A percentile compares a stretch with the other conserved stretches of the same genome.
These are phyloP conservation scores for Heterobasidion parviporum DNA, from an alignment of 1,284 basidiomycete species.

Conservation along the genomic window DNA sequence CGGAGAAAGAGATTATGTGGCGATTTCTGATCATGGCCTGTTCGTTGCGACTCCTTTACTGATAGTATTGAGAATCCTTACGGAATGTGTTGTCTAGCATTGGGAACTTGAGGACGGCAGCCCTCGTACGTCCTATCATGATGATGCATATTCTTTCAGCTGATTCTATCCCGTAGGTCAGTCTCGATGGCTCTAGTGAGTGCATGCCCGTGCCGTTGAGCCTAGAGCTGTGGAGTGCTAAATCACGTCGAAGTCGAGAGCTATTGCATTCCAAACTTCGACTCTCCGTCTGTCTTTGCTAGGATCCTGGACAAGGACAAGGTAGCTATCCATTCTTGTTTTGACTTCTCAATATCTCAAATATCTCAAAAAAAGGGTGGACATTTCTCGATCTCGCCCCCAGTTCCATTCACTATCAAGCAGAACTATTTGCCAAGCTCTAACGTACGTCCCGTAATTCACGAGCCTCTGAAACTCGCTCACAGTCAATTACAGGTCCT, in stretches of 20 bases:
- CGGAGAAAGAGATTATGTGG: slow-evolving; percentile 41
- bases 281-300: slow-evolving; percentile 87
- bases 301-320: slow-evolving; percentile 81
- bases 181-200: slow-evolving; percentile 73
- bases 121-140: slow-evolving; percentile 37
- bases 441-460: slow-evolving; percentile 44
- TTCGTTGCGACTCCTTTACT: slow-evolving; percentile 23
- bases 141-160: neutral
- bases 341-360: neutral
- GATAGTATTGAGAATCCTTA: neutral
- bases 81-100: slow-evolving; percentile 36
- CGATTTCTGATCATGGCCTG: slow-evolving; percentile 68
- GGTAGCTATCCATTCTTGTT: slow-evolving; percentile 19
- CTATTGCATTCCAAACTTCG: slow-evolving; percentile 89
- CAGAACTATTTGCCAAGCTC: slow-evolving; percentile 85
- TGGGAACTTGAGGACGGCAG: slow-evolving; percentile 74
- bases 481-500: slow-evolving; percentile 39
- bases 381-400: slow-evolving; percentile 81
- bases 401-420: slow-evolving; percentile 60
- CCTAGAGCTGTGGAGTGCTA: neutral
- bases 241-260: slow-evolving; percentile 56
- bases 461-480: neutral
- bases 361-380: slow-evolving; percentile 51
- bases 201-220: slow-evolving; percentile 3
- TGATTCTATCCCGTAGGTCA: slow-evolving; percentile 35